Conservation (phyloP, 225 moss, liverwort and hornwort genomes). For the Pseudisothecium myosuroides region DNA sequence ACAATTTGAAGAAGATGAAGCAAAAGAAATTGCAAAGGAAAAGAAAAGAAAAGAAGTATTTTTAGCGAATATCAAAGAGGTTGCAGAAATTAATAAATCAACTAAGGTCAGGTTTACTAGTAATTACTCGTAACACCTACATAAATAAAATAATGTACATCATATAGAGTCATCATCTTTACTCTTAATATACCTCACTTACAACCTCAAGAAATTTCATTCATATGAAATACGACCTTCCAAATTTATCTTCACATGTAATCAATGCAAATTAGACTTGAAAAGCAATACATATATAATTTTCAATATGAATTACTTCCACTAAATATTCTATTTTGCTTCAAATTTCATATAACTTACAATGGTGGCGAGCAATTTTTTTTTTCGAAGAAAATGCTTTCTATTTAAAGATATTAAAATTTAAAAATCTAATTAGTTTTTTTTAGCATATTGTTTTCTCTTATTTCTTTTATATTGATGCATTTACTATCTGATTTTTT, state of each 20-base stretch:
- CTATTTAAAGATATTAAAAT: background rate
- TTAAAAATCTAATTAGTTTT: background rate
- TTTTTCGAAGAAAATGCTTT: background rate
- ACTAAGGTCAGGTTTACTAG: background rate
- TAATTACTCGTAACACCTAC: too few species aligned
- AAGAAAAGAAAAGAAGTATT: background rate
- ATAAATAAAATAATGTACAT: background rate
- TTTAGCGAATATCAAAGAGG: background rate
- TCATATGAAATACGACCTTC: background rate
- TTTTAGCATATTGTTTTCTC: too few species aligned
- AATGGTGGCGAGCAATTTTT: background rate
- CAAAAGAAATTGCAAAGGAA: background rate
- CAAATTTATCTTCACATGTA: rapidly evolving
- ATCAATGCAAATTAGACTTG: background rate
- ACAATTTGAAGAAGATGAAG: slow-evolving; percentile 3
- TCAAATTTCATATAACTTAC: background rate
- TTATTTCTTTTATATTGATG: background rate
- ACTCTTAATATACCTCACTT: rapidly evolving
- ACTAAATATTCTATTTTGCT: too few species aligned
- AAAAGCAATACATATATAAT: background rate
- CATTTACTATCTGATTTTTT: rapidly evolving
- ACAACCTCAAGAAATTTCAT: too few species aligned
- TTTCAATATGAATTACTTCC: background rate
- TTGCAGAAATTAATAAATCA: background rate
- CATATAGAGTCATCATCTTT: background rate